Conservation (phyloP, 805 yeast species). For the Ogataea chonburiensis region DNA sequence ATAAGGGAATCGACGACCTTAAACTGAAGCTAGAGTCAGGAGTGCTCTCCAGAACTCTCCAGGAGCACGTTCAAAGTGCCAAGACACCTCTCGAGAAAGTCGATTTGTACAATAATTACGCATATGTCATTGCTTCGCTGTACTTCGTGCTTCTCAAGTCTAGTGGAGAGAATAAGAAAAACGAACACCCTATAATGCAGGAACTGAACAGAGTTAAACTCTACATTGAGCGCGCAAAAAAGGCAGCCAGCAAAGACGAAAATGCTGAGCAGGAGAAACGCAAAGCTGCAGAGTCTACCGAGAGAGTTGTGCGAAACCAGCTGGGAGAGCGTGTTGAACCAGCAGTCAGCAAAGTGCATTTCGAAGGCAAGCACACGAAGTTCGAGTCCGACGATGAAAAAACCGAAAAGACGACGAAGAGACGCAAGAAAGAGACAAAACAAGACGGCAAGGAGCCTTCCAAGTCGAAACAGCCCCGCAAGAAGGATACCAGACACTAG, state of each 20-base stretch:
- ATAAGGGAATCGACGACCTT: slow-evolving; percentile 37
- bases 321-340: slow-evolving; percentile 34
- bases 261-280: slow-evolving; percentile 21
- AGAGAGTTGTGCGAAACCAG: slow-evolving; percentile 36
- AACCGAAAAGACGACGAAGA: slow-evolving; percentile 3
- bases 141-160: slow-evolving; percentile 60
- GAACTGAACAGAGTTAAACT: slow-evolving; percentile 65
- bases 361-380: slow-evolving; percentile 54
- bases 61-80: slow-evolving; percentile 33
- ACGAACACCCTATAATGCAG: slow-evolving; percentile 59
- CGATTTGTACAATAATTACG: slow-evolving; percentile 35
- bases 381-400: slow-evolving; percentile 30
- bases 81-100: slow-evolving; percentile 30
- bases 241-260: slow-evolving; percentile 32
- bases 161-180: slow-evolving; percentile 51
- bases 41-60: slow-evolving; percentile 39
- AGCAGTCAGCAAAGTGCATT: slow-evolving; percentile 52
- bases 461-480: slow-evolving; percentile 1
- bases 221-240: slow-evolving; percentile 61
- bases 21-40: slow-evolving; percentile 35
- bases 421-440: slow-evolving; percentile 2
- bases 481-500: neutral
- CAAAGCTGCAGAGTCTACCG: slow-evolving; percentile 40
- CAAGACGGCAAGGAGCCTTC: slow-evolving; percentile 1
- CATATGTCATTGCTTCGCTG: slow-evolving; percentile 56